Percentiles rank a stretch among this genome's conserved stretches.
Evolutionary conservation across 345 rosid species (phyloP).

Genomic region (Psidium guajava): DNA sequence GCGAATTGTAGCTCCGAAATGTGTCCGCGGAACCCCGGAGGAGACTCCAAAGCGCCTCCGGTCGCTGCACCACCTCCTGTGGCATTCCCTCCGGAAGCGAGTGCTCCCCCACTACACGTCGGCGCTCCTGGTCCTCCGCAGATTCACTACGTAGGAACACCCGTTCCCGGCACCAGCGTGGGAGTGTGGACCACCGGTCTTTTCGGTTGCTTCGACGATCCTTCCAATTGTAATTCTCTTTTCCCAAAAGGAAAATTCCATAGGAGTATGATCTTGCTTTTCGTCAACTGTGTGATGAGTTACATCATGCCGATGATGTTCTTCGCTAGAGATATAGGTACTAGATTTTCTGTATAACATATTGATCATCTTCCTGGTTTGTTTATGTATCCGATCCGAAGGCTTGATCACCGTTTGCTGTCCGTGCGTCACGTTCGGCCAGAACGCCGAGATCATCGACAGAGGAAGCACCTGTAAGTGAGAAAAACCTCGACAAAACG

Average conservation of each 20-base stretch:
- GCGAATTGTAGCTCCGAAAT: background rate
- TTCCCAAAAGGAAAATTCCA: background rate
- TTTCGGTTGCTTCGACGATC: constrained; percentile 12
- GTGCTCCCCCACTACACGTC: background rate
- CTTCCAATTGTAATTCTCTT: background rate
- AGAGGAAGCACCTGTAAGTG: constrained; percentile 9
- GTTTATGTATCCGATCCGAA: background rate
- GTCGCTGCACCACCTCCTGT: background rate
- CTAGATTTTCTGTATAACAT: background rate
- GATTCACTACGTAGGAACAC: background rate
- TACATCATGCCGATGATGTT: background rate
- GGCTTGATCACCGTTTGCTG: constrained; percentile 4
- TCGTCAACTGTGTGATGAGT: background rate
- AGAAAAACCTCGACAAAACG: background rate
- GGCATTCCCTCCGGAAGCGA: background rate
- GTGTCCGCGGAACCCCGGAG: background rate
- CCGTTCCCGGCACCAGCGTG: background rate
- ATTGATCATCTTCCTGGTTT: background rate
- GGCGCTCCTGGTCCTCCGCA: background rate
- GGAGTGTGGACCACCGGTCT: constrained; percentile 10
- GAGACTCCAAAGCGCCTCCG: background rate
- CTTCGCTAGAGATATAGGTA: background rate
- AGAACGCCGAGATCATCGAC: constrained; percentile 13
- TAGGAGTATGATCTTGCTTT: background rate
- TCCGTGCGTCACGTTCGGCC: constrained; percentile 17